Base-by-base conservation (phyloP, 208 protist species). In the Leptomonas pyrrhocoris region DNA sequence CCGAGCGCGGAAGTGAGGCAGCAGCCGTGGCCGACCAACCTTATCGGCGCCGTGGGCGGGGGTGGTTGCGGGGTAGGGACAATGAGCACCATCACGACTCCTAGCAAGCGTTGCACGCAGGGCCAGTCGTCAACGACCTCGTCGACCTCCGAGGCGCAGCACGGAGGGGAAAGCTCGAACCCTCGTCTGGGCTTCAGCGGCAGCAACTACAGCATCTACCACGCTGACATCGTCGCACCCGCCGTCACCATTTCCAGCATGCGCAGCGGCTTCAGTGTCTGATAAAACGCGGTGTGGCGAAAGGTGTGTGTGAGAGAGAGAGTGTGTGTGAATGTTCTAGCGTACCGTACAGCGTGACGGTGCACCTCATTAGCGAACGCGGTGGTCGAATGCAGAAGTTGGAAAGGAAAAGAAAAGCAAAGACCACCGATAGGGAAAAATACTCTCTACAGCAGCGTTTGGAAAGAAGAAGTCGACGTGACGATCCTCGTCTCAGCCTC, bases 61-160 rank as follows among this genome's bases (percentile, higher is more conserved):
- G 16, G 27, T 19, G 42, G 21, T 12, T 21, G 27, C 1, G 36
- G 2, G 5, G 65, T 19, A 12, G 31, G 18, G 30, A n/a, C 46
- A 19, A 65, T 19, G 34, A 76, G 69, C 38, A 55, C 66, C 40
- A 72, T 68, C 38, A 84, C 66, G 15, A 77, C 69, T 15, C 61
- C 70, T 11, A 84, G 73, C 48, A 74, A 77, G 74, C 53, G 66
- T 18, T 70, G 69, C 48, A 73, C 74, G 23, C 77, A 86, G 45
- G 77, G 72, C 0, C 68, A 76, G 34, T 79, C 81, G 27, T 73
- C 81, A 38, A 45, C 74, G 23, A 69, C 69, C 36, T 78, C 72
- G 13, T 78, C 77, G 0, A 31, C 48, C n/a, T 71, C 67, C 8
- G 77, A 70, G 2, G 43, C 57, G 21, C 57, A 70, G 25, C 30